Evolutionary conservation across 345 rosid species (phyloP).

Genomic region (Arabis hirsuta): DNA sequence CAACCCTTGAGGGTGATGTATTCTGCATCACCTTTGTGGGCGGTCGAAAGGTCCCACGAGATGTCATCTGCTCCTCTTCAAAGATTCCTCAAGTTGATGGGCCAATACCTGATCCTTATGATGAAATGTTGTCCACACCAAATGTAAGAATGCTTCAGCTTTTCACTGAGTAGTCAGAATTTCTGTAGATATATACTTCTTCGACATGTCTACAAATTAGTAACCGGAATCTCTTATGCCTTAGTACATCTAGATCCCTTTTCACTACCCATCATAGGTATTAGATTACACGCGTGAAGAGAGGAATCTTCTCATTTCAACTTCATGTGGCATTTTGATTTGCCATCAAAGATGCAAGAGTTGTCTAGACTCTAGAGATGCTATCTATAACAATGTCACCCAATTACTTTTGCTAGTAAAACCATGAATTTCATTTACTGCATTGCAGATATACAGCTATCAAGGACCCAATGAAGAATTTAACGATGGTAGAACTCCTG

Average conservation of each 20-base stretch:
- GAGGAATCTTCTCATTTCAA: slow-evolving; percentile 1
- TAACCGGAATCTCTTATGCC: not conserved
- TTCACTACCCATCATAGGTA: not conserved
- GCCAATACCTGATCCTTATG: slow-evolving; percentile 92
- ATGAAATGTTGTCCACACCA: slow-evolving; percentile 89
- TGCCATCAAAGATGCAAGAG: not conserved
- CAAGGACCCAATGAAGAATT: slow-evolving; percentile 92
- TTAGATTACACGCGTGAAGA: slow-evolving; percentile 4
- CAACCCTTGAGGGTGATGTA: slow-evolving; percentile 13
- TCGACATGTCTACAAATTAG: slow-evolving; percentile 1
- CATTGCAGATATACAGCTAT: slow-evolving; percentile 82
- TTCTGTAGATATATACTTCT: slow-evolving; percentile 19
- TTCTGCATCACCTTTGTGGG: slow-evolving; percentile 14
- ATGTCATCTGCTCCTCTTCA: slow-evolving; percentile 37
- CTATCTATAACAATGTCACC: not conserved
- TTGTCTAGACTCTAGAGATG: not conserved
- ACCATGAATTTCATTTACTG: slow-evolving; percentile 12
- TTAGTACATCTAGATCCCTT: not conserved
- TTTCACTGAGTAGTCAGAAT: slow-evolving; percentile 26
- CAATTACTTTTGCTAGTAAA: not conserved
- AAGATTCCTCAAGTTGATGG: slow-evolving; percentile 95
- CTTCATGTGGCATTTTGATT: slow-evolving; percentile 14
- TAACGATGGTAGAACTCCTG: slow-evolving; percentile 88
- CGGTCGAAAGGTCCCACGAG: slow-evolving; percentile 25
- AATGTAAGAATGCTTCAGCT: slow-evolving; percentile 62